A percentile compares a stretch with the other conserved stretches of the same genome.
Conservation (phyloP, 1,284 basidiomycete species). For the Irpex lacteus region DNA sequence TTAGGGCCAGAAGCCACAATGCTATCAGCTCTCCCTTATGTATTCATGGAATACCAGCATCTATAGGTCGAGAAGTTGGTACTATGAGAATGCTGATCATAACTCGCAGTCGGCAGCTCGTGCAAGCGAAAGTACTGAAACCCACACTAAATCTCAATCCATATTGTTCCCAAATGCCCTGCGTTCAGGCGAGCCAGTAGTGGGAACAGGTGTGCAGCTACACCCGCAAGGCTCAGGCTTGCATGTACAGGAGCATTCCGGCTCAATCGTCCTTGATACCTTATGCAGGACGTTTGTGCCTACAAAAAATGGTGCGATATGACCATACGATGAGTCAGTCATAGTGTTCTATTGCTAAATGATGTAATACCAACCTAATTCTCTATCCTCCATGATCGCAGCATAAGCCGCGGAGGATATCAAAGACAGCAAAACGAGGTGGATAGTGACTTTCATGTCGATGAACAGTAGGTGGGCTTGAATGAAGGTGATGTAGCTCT, state of each 20-base stretch:
- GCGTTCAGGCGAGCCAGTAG: neutral
- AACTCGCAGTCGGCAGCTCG: too few species aligned
- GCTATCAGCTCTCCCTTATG: too few species aligned
- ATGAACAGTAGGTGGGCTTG: neutral
- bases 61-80: too few species aligned
- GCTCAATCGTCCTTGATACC: neutral
- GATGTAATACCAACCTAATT: neutral
- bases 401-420: neutral
- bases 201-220: neutral
- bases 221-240: neutral
- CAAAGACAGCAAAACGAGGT: neutral
- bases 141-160: neutral
- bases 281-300: neutral
- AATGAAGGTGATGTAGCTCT: neutral
- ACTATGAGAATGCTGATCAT: too few species aligned
- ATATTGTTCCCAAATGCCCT: neutral
- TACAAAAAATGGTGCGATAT: neutral
- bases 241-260: neutral
- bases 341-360: neutral
- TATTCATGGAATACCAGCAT: too few species aligned
- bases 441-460: neutral
- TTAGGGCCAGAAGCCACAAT: too few species aligned
- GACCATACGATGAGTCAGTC: neutral
- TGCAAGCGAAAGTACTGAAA: too few species aligned
- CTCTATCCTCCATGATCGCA: neutral